Base-by-base conservation (phyloP, 1,284 basidiomycete species). In the Golubevia sp. region DNA sequence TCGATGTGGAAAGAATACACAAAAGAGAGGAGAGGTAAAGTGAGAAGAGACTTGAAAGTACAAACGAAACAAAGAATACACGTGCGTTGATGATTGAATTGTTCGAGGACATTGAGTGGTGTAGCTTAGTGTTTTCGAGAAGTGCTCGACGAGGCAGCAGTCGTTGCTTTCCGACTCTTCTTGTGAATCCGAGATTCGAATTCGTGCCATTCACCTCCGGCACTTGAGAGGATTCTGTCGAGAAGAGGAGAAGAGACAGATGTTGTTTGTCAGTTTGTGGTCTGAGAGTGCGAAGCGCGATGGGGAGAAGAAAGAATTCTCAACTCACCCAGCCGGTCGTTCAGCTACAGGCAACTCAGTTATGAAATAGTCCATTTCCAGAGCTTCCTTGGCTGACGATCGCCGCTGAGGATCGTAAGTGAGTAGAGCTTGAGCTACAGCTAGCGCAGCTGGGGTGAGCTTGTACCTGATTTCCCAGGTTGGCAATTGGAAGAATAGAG, bases 171-270 rank as follows among this genome's bases (percentile, higher is more conserved):
- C 11, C 30, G 4, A 11, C 30, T 34, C 11, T 34, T 34, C 30
- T 34, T 34, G 30, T 34, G 30, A 34, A 34, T 3, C 4, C 30
- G 30, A 34, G 30, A 34, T 34, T 96, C 94, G 65, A 92, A 87
- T 83, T 97, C 94, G 83, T 97, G 94, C 93, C 94, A 97, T 82
- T 97, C 94, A 49, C 94, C 94, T 92, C 85, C n/a, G 87, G 88
- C 11, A 88, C 87, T 66, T 92, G 85, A 58, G 56, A 74, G 60
- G 13, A 71, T 18, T 2, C 68, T 66, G n/a, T 55, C 49, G 20
- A 56, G 15, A 3, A 15, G 25, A 34, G 48, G 30, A 44, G 63
- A 11, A 23, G 24, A 26, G 48, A 38, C 34, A 55, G 48, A 44
- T n/a, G 20, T 54, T 18, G n/a, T 20, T 18, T 59, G 50, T 52